A percentile compares a stretch with the other conserved stretches of the same genome.
phyloP scores from a whole-genome alignment of 139 green algal genomes.

The Chlamydomonas incerta region DNA sequence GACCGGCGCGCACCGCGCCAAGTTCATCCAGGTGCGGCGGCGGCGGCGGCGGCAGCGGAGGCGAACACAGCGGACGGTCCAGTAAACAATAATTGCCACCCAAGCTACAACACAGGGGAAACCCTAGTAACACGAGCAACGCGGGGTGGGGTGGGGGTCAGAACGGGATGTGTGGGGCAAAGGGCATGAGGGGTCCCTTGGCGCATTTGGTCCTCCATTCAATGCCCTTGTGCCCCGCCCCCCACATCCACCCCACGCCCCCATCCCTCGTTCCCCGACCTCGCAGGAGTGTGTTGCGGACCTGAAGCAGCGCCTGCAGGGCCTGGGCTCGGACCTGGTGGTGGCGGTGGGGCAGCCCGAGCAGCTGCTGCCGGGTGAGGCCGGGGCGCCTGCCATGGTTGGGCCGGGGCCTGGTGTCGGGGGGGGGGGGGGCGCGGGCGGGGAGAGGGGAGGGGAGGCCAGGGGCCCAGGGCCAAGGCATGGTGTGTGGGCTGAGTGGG shows the following conservation, averaged over 20 bases:
- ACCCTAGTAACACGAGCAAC: too few species aligned
- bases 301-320: conserved; percentile 46
- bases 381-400: too few species aligned
- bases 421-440: background rate
- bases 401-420: background rate
- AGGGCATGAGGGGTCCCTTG: too few species aligned
- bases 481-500: too few species aligned
- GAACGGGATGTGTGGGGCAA: background rate
- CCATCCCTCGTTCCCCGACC: background rate
- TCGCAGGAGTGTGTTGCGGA: background rate
- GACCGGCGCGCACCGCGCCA: conserved; percentile 70
- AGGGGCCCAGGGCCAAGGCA: too few species aligned
- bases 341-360: conserved; percentile 85
- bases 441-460: background rate
- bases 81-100: too few species aligned
- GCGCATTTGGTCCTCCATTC: too few species aligned
- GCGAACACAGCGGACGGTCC: too few species aligned
- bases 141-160: background rate
- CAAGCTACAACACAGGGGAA: too few species aligned
- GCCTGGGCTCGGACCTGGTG: conserved; percentile 80
- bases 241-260: background rate
- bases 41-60: too few species aligned
- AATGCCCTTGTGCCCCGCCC: too few species aligned
- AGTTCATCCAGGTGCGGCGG: conserved; percentile 79
- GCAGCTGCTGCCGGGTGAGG: conserved; percentile 73